Evolutionary conservation across 202 grass and related monocot genomes (phyloP).

Genomic region (Setaria italica): DNA sequence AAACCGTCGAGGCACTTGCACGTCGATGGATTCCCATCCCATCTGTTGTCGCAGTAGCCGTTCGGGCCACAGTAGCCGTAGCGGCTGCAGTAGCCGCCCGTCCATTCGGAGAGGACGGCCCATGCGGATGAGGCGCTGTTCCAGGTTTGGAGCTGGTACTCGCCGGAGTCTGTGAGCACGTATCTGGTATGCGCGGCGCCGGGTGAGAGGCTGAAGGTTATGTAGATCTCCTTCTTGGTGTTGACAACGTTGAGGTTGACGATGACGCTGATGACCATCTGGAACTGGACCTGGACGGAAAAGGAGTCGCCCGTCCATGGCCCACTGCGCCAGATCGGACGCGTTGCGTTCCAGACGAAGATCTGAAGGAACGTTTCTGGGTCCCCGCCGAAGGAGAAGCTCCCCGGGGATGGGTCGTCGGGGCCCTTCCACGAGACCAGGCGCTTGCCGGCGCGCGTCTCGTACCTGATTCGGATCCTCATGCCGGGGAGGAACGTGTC

Average conservation of each 20-base stretch:
- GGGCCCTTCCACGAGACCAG: conserved; percentile 57
- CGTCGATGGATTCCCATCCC: rapidly evolving
- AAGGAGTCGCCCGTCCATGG: conserved; percentile 55
- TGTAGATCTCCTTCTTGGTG: conserved; percentile 30
- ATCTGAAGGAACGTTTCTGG: conserved; percentile 49
- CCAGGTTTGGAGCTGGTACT: background rate
- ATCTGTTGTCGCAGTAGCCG: background rate
- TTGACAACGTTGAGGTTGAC: background rate
- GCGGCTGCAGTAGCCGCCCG: background rate
- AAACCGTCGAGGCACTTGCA: conserved; percentile 22
- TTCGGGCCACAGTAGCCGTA: conserved; percentile 12
- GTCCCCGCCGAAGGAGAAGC: conserved; percentile 59
- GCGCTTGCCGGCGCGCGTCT: conserved; percentile 10
- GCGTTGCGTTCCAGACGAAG: conserved; percentile 56
- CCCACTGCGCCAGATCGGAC: conserved; percentile 46
- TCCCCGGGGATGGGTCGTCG: conserved; percentile 55
- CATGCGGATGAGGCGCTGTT: background rate
- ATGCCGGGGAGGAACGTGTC: conserved; percentile 71
- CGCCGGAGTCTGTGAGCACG: conserved; percentile 13
- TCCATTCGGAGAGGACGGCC: background rate
- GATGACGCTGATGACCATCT: background rate
- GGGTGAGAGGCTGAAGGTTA: background rate
- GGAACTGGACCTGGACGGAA: background rate
- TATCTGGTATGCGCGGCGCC: conserved; percentile 27
- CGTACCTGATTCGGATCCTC: conserved; percentile 47